Conservation (phyloP, 2,329 filamentous ascomycete species). For the Penicillium sp. region DNA sequence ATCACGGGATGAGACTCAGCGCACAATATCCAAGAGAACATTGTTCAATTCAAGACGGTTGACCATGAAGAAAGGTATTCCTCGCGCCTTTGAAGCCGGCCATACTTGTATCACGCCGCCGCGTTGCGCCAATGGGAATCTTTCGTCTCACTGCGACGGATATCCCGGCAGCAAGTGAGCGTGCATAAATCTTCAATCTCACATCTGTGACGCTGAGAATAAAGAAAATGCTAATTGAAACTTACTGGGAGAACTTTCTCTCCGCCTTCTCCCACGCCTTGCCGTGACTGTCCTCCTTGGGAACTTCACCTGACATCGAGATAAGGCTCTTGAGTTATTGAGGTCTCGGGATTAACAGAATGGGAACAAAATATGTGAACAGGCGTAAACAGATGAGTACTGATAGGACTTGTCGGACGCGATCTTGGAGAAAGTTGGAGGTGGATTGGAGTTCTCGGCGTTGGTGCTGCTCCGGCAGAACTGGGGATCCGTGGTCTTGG, state of each 20-base stretch:
- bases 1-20: constrained; percentile 5
- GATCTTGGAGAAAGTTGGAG: constrained; percentile 18
- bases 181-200: neutral
- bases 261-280: constrained; percentile 59
- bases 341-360: neutral
- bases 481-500: constrained; percentile 27
- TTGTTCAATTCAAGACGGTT: neutral
- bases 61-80: neutral
- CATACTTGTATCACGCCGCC: neutral
- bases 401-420: neutral
- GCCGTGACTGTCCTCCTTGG: constrained; percentile 15
- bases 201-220: neutral
- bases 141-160: neutral
- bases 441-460: constrained; percentile 19
- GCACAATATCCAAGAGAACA: neutral
- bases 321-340: neutral
- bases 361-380: neutral
- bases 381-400: neutral
- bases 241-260: constrained; percentile 64
- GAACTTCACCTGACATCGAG: constrained; percentile 23
- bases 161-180: neutral
- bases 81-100: neutral
- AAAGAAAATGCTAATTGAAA: neutral
- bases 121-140: neutral
- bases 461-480: constrained; percentile 18